These are phyloP conservation scores for Paracoccidioides lutzii DNA, from an alignment of 2,329 filamentous ascomycete species.

Conservation along the genomic window DNA sequence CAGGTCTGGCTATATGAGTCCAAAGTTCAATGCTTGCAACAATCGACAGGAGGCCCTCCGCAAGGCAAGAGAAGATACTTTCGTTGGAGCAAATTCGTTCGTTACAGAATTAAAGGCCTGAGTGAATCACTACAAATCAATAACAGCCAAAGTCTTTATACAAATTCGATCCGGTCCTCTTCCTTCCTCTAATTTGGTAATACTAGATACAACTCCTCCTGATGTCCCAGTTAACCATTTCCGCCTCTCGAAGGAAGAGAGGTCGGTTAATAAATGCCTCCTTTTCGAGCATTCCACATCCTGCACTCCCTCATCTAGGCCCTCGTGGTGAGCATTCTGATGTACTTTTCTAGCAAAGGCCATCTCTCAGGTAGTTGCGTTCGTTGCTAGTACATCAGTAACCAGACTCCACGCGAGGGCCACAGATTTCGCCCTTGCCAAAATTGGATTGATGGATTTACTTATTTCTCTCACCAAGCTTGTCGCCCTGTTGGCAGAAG, in stretches of 20 bases:
- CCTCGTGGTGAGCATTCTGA: neutral
- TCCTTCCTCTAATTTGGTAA: constrained; percentile 4
- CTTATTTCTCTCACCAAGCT: constrained; percentile 10
- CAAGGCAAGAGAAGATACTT: constrained; percentile 5
- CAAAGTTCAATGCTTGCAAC: neutral
- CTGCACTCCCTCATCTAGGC: constrained; percentile 4
- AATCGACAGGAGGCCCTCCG: neutral
- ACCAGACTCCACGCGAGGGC: constrained; percentile 8
- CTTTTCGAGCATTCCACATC: constrained; percentile 3
- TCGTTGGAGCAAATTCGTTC: constrained; percentile 3
- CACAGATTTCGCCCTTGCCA: constrained; percentile 5
- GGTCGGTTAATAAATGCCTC: constrained; percentile 5
- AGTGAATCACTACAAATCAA: neutral
- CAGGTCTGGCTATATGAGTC: constrained; percentile 11
- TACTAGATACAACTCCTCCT: constrained; percentile 3
- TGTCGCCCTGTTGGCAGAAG: constrained; percentile 12
- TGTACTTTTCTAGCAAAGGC: constrained; percentile 6
- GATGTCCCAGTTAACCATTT: constrained; percentile 1
- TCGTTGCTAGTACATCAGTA: constrained; percentile 8
- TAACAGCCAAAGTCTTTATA: constrained; percentile 6
- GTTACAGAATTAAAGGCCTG: constrained; percentile 2
- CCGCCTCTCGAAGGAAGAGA: neutral
- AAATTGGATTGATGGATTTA: constrained; percentile 10
- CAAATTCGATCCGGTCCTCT: constrained; percentile 9
- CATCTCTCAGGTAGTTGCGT: constrained; percentile 12